These are phyloP conservation scores for Thalassiosira delicatula DNA, from an alignment of 352 stramenopile genomes.

Conservation along the genomic window DNA sequence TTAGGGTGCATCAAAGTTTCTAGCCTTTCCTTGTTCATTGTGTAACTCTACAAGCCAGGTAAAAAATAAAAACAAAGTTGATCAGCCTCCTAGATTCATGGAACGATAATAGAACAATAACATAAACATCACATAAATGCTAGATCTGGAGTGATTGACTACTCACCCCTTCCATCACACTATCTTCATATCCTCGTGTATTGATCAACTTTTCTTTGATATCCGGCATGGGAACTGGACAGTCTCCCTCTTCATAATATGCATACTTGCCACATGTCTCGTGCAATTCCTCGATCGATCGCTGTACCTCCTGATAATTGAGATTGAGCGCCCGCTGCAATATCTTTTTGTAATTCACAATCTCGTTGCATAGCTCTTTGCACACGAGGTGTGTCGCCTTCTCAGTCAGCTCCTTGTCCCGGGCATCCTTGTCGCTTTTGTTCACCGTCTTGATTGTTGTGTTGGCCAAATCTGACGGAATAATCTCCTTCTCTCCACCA, in stretches of 20 bases:
- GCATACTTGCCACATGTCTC: slow-evolving; percentile 38
- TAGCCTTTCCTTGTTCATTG: too few species aligned
- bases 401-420: too few species aligned
- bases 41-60: too few species aligned
- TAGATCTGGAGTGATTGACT: too few species aligned
- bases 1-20: too few species aligned
- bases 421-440: slow-evolving; percentile 6
- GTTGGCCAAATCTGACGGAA: background rate
- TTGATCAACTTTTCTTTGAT: slow-evolving; percentile 32
- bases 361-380: slow-evolving; percentile 54
- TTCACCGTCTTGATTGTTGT: background rate
- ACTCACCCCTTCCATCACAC: too few species aligned
- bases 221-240: slow-evolving; percentile 19
- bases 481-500: background rate
- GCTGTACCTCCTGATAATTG: slow-evolving; percentile 27
- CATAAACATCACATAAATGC: too few species aligned
- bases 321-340: slow-evolving; percentile 40
- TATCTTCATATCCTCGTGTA: background rate
- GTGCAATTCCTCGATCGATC: slow-evolving; percentile 39
- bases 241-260: slow-evolving; percentile 3
- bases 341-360: slow-evolving; percentile 48
- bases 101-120: too few species aligned
- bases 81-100: too few species aligned
- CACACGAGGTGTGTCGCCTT: slow-evolving; percentile 36
- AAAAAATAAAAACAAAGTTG: too few species aligned